phyloP scores from a whole-genome alignment of 1,284 basidiomycete genomes.

The Cryptococcus sp. region DNA sequence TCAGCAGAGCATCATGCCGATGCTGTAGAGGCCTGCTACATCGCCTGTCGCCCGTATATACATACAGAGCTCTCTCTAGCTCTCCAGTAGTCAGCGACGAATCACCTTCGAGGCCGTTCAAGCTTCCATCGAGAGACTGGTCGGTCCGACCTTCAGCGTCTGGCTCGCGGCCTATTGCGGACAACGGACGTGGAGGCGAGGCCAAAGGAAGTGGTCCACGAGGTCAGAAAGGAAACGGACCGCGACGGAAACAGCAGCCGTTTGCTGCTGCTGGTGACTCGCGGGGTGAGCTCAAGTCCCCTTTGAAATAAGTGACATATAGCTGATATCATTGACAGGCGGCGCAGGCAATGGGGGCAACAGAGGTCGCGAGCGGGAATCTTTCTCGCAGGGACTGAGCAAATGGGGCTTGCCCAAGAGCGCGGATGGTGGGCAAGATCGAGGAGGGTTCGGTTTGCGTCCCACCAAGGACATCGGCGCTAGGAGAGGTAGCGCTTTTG shows the following conservation, averaged over 20 bases:
- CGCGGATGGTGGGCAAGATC: slow-evolving; percentile 2
- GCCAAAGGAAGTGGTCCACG: neutral
- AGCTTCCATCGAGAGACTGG: slow-evolving; percentile 15
- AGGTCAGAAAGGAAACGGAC: neutral
- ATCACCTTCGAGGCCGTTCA: slow-evolving; percentile 6
- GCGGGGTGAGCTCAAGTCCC: no score
- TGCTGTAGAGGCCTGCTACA: slow-evolving; percentile 15
- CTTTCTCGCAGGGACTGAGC: slow-evolving; percentile 4
- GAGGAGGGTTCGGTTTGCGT: slow-evolving; percentile 12
- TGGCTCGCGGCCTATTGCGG: neutral
- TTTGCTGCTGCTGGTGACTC: neutral
- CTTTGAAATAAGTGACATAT: neutral
- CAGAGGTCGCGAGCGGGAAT: slow-evolving; percentile 1
- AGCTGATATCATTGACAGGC: neutral
- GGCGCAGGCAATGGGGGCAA: slow-evolving; percentile 9
- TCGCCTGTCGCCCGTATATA: neutral
- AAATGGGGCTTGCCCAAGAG: slow-evolving; percentile 16
- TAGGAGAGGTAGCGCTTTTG: neutral
- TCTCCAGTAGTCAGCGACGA: neutral
- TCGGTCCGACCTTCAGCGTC: slow-evolving; percentile 4
- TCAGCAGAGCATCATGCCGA: slow-evolving; percentile 9
- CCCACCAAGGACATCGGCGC: neutral
- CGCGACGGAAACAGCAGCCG: neutral
- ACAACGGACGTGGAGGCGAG: neutral
- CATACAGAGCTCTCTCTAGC: no score